Base-by-base conservation (phyloP, 768 basidiomycete genomes). In the Suillus sp. region DNA sequence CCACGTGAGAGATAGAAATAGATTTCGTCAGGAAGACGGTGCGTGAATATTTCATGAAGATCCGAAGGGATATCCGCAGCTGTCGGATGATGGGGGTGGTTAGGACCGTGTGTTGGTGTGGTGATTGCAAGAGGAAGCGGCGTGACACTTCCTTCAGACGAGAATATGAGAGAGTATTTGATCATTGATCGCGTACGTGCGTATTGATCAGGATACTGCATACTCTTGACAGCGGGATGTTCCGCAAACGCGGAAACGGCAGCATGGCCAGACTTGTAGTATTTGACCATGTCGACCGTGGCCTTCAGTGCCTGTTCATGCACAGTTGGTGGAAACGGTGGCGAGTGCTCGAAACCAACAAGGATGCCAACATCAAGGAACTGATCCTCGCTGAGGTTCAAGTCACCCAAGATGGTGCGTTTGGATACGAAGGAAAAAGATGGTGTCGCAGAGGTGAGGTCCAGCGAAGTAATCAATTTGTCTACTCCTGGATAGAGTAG, bases 1-100 rank as follows among this genome's bases (percentile, higher is more conserved):
- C 97, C 96, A 20, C 95, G 89, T 43, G 95, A 97, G 67, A 99
- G 85, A 75, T 98, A 97, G 76, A 90, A 98, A 79, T 96, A 99
- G 63, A 98, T 84, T 74, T 99, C 95, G 74, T 99, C 97, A 1
- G 96, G 96, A 30, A 99, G 83, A 51, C 95, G 90, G 75, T 93
- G 81, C 11, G 95, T 96, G 79, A 98, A 99, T 65, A 99, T 92
- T 60, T 97, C 95, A 72, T 96, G 92, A 43, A 99, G 79, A 76
- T 99, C 96, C 56, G 78, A 75, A 3, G 97, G 97, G 62, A 99
- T 89, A 71, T 99, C 97, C 32, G 89, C 87, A 0, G 91, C 86
- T 0, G 93, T 93, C 47, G 90, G 86, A 64, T 90, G 87, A 68
- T 87, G 86, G 22, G 79, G 75, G 65, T 87, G 84, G 67, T 82